Base-by-base conservation (phyloP, 192 early-diverging fungal genomes). In the Mortierella alpina region DNA sequence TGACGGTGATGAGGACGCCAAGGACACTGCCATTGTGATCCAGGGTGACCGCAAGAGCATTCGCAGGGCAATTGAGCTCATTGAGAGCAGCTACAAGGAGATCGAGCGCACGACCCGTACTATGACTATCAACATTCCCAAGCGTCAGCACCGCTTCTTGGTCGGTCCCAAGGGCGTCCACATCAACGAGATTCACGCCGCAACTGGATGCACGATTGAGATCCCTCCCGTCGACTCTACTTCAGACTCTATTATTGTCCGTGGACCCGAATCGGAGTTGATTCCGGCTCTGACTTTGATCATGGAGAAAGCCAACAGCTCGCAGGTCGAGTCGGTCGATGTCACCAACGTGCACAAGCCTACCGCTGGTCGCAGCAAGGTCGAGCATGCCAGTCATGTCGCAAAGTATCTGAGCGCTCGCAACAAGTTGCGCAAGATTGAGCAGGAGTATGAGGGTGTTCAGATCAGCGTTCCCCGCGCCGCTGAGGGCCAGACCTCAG, bases 141-240 rank as follows among this genome's bases (percentile, higher is more conserved):
- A 98, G 86, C 92, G 92, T 60, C 95, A 97, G 84, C 98, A 98
- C 82, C 92, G 91, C 52, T 97, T 96, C 82, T 84, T 99, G 20
- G 86, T 97, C 44, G 97, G 97, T 14, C 82, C 90, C 42, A 90
- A 93, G 80, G 96, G 94, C 40, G 78, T 88, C 31, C 87, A 87
- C 23, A 86, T 98, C 56, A 86, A 91, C 59, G 96, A 97, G 53
- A 93, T 99, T 58, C 83, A 96, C 52, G 89, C 90, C n/a, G 84
- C 88, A 0, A 97, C 94, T 40, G 96, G 94, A 14, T 99, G 98
- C 88, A 89, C 86, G 53, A 91, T 99, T 31, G 89, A 91, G 48
- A 86, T 99, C 44, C 94, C 97, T 5, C 68, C 91, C 31, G 73
- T 89, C 5, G 83, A 88, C 55, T 90, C 93, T 60, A 76, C 90